Evolutionary conservation across 179 eudicot genomes (phyloP).

Genomic region (Silene coronaria): DNA sequence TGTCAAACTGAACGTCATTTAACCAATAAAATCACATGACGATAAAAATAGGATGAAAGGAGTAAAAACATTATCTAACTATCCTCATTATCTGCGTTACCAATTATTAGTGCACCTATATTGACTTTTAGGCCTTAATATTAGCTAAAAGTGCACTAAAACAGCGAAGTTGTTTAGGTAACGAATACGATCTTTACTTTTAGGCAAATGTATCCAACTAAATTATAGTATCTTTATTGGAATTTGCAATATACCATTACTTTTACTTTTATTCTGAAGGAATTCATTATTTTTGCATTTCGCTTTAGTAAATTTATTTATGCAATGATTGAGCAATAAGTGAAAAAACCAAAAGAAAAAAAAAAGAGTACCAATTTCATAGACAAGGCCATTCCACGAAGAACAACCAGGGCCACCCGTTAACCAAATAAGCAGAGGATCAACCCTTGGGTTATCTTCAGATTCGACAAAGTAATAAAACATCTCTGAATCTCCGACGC

Average conservation of each 20-base stretch:
- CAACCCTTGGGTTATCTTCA: constrained; percentile 41
- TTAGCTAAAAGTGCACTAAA: not conserved
- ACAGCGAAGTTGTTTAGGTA: not conserved
- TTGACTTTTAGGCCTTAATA: not conserved
- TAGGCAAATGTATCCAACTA: too few species aligned
- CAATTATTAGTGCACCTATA: not conserved
- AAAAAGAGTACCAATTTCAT: constrained; percentile 46
- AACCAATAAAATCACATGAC: too few species aligned
- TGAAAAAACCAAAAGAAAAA: not conserved
- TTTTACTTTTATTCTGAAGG: too few species aligned
- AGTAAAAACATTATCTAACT: too few species aligned
- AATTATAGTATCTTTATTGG: too few species aligned
- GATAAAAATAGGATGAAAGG: too few species aligned
- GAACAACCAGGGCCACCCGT: constrained; percentile 69
- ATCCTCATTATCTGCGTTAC: not conserved
- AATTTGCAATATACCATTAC: too few species aligned
- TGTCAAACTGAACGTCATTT: too few species aligned
- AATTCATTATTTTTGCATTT: too few species aligned
- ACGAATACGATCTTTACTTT: not conserved
- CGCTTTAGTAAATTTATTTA: too few species aligned
- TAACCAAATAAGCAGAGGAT: constrained; percentile 56
- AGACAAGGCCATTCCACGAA: constrained; percentile 43
- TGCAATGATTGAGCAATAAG: too few species aligned
- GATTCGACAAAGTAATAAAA: constrained; percentile 60
- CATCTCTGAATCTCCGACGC: constrained; percentile 48